A percentile compares a stretch with the other conserved stretches of the same genome.
Evolutionary conservation across 371 early-diverging fungal species (phyloP).

Genomic region (Dentiscutata heterogama): DNA sequence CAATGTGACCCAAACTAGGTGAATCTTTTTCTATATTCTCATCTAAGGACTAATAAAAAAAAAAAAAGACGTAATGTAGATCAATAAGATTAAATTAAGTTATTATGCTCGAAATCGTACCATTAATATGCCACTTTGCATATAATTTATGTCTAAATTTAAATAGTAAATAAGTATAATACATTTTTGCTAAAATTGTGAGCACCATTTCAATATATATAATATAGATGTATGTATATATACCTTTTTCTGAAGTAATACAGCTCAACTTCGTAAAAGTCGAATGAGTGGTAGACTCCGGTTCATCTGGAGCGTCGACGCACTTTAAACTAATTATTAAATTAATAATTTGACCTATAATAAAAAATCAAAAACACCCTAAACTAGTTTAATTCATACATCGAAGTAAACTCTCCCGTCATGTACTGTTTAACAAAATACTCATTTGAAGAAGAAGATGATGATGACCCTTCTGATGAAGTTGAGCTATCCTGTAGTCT

Average conservation of each 20-base stretch:
- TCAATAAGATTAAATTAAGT: background rate
- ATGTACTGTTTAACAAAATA: constrained; percentile 86
- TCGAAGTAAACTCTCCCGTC: constrained; percentile 79
- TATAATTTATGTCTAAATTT: constrained; percentile 68
- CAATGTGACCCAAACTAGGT: constrained; percentile 78
- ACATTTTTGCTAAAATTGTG: background rate
- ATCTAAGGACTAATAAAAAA: constrained; percentile 63
- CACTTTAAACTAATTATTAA: constrained; percentile 68
- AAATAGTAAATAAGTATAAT: constrained; percentile 40
- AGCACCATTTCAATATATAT: background rate
- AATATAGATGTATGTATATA: background rate
- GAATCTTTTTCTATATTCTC: constrained; percentile 94
- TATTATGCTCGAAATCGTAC: constrained; percentile 44
- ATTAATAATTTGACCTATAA: background rate
- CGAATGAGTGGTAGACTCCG: constrained; percentile 67
- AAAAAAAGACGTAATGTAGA: background rate
- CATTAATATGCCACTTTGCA: constrained; percentile 70
- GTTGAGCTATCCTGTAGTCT: background rate
- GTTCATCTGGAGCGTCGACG: constrained; percentile 86
- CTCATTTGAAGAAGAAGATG: constrained; percentile 15
- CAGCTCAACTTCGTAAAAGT: constrained; percentile 86
- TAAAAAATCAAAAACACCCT: background rate
- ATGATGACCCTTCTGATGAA: background rate
- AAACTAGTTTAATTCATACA: constrained; percentile 49
- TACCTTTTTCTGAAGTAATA: constrained; percentile 68